Percentiles rank a stretch among this genome's conserved stretches.
phyloP scores from a whole-genome alignment of 2,329 filamentous ascomycete species.

The Tolypocladium amazonense region DNA sequence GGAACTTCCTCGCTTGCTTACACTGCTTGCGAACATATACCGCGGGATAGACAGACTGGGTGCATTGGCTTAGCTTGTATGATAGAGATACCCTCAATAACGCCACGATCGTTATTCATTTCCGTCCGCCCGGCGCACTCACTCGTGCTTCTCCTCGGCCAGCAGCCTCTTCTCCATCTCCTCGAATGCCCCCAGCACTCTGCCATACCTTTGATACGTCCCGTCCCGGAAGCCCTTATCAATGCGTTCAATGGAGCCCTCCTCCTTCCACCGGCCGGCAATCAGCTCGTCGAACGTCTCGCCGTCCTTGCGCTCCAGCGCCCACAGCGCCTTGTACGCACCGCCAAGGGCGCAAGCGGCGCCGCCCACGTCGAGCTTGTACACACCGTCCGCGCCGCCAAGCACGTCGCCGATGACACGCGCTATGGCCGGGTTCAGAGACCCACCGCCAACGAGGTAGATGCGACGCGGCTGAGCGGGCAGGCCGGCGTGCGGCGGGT shows the following conservation, averaged over 20 bases:
- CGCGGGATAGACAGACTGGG: background rate
- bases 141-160: slow-evolving; percentile 15
- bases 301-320: slow-evolving; percentile 53
- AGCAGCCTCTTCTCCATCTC: slow-evolving; percentile 62
- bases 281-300: slow-evolving; percentile 88
- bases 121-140: background rate
- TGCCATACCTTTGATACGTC: slow-evolving; percentile 68
- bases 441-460: slow-evolving; percentile 90
- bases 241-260: slow-evolving; percentile 71
- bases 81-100: slow-evolving; percentile 1
- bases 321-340: slow-evolving; percentile 95
- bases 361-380: slow-evolving; percentile 84
- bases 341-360: slow-evolving; percentile 92
- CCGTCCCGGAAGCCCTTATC: slow-evolving; percentile 69
- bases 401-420: slow-evolving; percentile 78
- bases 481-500: slow-evolving; percentile 38
- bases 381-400: slow-evolving; percentile 81
- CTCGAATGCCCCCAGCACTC: slow-evolving; percentile 65
- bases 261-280: slow-evolving; percentile 74
- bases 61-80: slow-evolving; percentile 5
- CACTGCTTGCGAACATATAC: background rate
- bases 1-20: slow-evolving; percentile 1
- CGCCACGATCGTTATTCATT: background rate
- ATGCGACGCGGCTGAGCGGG: slow-evolving; percentile 80
- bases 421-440: slow-evolving; percentile 81